Percentiles rank a stretch among this genome's conserved stretches.
These are phyloP conservation scores for Elymus sibiricus DNA, from an alignment of 176 grass and related monocot genomes.

Conservation along the genomic window DNA sequence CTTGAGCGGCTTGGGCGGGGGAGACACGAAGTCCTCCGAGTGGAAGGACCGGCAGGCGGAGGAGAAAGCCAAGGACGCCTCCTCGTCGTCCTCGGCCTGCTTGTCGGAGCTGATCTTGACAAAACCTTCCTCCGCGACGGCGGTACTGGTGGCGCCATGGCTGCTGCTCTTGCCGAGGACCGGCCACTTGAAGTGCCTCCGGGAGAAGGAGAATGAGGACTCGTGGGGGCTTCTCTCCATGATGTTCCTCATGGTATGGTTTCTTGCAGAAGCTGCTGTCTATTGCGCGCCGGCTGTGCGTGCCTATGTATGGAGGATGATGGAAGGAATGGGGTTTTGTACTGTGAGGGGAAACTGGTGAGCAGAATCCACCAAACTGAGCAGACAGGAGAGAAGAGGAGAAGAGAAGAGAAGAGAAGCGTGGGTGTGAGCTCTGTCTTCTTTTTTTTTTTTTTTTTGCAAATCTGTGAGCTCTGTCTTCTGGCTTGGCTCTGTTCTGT, in stretches of 20 bases:
- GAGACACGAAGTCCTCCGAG: conserved; percentile 55
- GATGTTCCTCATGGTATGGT: conserved; percentile 61
- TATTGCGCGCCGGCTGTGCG: not conserved
- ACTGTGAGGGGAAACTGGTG: conserved; percentile 34
- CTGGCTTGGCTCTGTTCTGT: not conserved
- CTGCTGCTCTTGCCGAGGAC: conserved; percentile 55
- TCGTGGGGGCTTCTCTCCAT: conserved; percentile 79
- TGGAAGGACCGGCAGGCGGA: conserved; percentile 47
- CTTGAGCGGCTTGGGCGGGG: conserved; percentile 16
- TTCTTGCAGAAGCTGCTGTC: conserved; percentile 8
- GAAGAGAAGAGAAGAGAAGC: conserved; percentile 12
- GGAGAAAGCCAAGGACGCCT: conserved; percentile 48
- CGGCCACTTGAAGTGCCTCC: conserved; percentile 88
- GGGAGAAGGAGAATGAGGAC: conserved; percentile 86
- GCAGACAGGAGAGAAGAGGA: conserved; percentile 24
- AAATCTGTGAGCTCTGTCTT: conserved; percentile 29
- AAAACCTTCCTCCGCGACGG: conserved; percentile 22
- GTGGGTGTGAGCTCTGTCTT: conserved; percentile 24
- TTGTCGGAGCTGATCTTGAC: conserved; percentile 10
- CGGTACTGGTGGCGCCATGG: conserved; percentile 9
- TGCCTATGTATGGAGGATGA: not conserved
- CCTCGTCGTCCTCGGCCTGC: conserved; percentile 45
- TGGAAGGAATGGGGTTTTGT: conserved; percentile 25
- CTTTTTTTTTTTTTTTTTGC: no score
- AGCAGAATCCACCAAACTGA: conserved; percentile 50